These are phyloP conservation scores for Verticillium nonalfalfae DNA, from an alignment of 2,329 filamentous ascomycete genomes.

Conservation along the genomic window DNA sequence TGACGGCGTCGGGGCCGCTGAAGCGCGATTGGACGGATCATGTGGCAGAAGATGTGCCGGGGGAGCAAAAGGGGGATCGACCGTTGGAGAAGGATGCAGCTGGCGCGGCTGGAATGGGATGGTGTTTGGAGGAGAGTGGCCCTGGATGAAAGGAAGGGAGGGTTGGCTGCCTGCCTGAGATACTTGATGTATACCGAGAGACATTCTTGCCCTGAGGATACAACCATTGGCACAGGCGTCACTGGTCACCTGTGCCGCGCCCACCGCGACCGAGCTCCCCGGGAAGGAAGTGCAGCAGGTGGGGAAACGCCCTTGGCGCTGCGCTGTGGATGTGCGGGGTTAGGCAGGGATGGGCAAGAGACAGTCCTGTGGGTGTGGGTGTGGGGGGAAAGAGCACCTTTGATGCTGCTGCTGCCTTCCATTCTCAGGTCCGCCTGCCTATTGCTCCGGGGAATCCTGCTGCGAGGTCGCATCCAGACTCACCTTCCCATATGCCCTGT, in stretches of 20 bases:
- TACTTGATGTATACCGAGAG: neutral
- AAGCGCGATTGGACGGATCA: neutral
- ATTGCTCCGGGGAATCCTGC: neutral
- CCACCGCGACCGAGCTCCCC: neutral
- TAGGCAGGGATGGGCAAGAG: neutral
- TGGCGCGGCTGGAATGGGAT: neutral
- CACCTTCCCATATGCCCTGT: neutral
- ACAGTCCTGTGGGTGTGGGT: neutral
- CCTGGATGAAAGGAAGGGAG: neutral
- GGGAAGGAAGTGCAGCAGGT: neutral
- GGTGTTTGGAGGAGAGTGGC: neutral
- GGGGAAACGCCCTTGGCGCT: neutral
- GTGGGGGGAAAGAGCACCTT: neutral
- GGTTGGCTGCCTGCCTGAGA: neutral
- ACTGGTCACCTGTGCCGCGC: neutral
- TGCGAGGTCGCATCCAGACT: neutral
- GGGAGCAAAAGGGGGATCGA: neutral
- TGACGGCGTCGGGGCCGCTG: neutral
- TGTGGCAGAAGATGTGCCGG: neutral
- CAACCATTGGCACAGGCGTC: neutral
- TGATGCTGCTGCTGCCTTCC: neutral
- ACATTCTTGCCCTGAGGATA: neutral
- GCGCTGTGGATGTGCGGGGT: constrained; percentile 1
- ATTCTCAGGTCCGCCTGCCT: constrained; percentile 3
- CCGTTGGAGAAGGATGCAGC: neutral